A percentile compares a stretch with the other conserved stretches of the same genome.
phyloP scores from a whole-genome alignment of 177 flowering plant genomes.

The Vitis hybrid region DNA sequence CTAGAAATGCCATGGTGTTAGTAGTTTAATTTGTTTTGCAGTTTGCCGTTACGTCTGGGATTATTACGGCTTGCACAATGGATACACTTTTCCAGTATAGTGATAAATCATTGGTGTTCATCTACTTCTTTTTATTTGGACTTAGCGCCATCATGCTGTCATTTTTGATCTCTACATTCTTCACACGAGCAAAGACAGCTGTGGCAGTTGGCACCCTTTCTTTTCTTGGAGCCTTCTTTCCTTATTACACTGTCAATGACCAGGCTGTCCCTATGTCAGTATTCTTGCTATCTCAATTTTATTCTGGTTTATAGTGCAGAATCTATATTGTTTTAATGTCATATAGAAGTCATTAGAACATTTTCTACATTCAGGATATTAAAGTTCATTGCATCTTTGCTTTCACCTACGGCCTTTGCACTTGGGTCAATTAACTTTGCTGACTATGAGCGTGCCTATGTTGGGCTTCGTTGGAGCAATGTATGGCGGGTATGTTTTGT shows the following conservation, averaged over 20 bases:
- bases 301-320: conserved; percentile 6
- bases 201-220: conserved; percentile 98
- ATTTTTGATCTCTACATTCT: conserved; percentile 89
- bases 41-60: conserved; percentile 85
- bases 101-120: conserved; percentile 83
- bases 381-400: conserved; percentile 80
- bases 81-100: conserved; percentile 84
- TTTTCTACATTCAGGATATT: conserved; percentile 48
- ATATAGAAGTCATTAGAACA: background rate
- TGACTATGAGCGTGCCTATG: conserved; percentile 99
- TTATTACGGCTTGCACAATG: conserved; percentile 89
- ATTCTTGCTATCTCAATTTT: conserved; percentile 6
- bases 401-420: conserved; percentile 99
- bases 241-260: conserved; percentile 91
- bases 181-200: conserved; percentile 94
- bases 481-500: conserved; percentile 76
- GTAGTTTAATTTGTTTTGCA: conserved; percentile 34
- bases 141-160: conserved; percentile 91
- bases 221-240: conserved; percentile 93
- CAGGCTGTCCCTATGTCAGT: conserved; percentile 79
- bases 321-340: background rate
- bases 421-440: conserved; percentile 93
- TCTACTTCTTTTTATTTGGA: conserved; percentile 86
- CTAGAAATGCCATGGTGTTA: background rate
- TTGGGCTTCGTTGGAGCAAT: conserved; percentile 98